phyloP scores from a whole-genome alignment of 352 stramenopile species.

The Phytophthora meadii region DNA sequence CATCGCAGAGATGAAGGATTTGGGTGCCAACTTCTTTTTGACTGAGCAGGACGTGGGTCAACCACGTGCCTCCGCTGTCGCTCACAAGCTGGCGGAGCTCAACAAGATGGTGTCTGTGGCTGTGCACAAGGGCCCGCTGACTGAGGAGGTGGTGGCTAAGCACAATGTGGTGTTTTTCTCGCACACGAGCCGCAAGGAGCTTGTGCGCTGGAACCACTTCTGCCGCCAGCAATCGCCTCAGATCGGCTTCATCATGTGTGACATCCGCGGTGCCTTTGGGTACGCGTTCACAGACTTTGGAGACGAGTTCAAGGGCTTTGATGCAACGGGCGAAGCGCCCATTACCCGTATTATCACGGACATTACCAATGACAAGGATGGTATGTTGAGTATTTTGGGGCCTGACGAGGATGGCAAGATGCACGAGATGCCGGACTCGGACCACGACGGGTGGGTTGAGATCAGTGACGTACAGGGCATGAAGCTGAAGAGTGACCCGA shows the following conservation, averaged over 20 bases:
- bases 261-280: slow-evolving; percentile 79
- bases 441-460: slow-evolving; percentile 86
- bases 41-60: slow-evolving; percentile 80
- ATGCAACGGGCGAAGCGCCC: slow-evolving; percentile 81
- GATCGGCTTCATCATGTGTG: slow-evolving; percentile 86
- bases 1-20: slow-evolving; percentile 79
- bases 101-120: slow-evolving; percentile 92
- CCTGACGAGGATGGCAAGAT: slow-evolving; percentile 89
- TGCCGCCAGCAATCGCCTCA: slow-evolving; percentile 79
- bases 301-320: slow-evolving; percentile 76
- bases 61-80: slow-evolving; percentile 63
- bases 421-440: slow-evolving; percentile 88
- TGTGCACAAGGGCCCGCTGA: slow-evolving; percentile 73
- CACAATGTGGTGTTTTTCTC: slow-evolving; percentile 93
- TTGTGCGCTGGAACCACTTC: slow-evolving; percentile 91
- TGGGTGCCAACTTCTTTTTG: slow-evolving; percentile 95
- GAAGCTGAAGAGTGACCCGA: slow-evolving; percentile 60
- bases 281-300: slow-evolving; percentile 88
- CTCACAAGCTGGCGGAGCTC: slow-evolving; percentile 89
- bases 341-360: slow-evolving; percentile 91
- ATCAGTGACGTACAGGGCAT: slow-evolving; percentile 88
- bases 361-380: slow-evolving; percentile 85
- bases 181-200: slow-evolving; percentile 70
- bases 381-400: slow-evolving; percentile 74
- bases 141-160: slow-evolving; percentile 62